A percentile compares a stretch with the other conserved stretches of the same genome.
Evolutionary conservation across 2,329 filamentous ascomycete species (phyloP).

Genomic region (Aspergillus brunneoviolaceus): DNA sequence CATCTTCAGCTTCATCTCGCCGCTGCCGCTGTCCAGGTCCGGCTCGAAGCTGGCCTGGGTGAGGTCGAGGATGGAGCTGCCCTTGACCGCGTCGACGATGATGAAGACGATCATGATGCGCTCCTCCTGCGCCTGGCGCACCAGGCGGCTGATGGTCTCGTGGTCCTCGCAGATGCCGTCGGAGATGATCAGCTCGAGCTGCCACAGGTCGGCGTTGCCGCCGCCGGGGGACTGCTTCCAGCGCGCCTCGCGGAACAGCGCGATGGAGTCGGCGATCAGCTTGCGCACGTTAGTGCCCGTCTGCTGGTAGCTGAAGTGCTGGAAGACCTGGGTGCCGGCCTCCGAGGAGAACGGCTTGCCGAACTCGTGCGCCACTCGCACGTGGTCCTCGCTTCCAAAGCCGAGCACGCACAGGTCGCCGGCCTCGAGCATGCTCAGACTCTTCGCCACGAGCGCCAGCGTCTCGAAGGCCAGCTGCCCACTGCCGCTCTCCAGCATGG

Average conservation of each 20-base stretch:
- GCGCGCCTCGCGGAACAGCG: conserved; percentile 76
- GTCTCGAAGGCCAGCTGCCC: conserved; percentile 87
- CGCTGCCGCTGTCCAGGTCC: conserved; percentile 58
- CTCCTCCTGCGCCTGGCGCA: conserved; percentile 86
- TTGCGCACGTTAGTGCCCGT: conserved; percentile 80
- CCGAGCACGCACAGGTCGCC: conserved; percentile 90
- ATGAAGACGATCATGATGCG: conserved; percentile 98
- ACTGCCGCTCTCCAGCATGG: conserved; percentile 81
- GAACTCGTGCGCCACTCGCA: conserved; percentile 84
- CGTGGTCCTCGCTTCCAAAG: conserved; percentile 71
- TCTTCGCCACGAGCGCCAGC: conserved; percentile 83
- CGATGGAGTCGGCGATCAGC: conserved; percentile 74
- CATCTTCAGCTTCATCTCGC: conserved; percentile 69
- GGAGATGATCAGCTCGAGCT: conserved; percentile 87
- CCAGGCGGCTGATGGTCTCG: conserved; percentile 74
- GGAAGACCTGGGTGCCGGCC: conserved; percentile 78
- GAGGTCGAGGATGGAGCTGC: conserved; percentile 72
- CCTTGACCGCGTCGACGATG: conserved; percentile 72
- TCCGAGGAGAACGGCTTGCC: conserved; percentile 77
- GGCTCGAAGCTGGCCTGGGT: conserved; percentile 80
- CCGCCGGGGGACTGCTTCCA: conserved; percentile 54
- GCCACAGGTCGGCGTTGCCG: conserved; percentile 78
- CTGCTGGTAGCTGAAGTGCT: conserved; percentile 81
- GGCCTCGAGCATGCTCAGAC: conserved; percentile 87
- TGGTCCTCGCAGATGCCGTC: conserved; percentile 93